phyloP scores from a whole-genome alignment of 768 basidiomycete genomes.

The Mycena rebaudengoi region DNA sequence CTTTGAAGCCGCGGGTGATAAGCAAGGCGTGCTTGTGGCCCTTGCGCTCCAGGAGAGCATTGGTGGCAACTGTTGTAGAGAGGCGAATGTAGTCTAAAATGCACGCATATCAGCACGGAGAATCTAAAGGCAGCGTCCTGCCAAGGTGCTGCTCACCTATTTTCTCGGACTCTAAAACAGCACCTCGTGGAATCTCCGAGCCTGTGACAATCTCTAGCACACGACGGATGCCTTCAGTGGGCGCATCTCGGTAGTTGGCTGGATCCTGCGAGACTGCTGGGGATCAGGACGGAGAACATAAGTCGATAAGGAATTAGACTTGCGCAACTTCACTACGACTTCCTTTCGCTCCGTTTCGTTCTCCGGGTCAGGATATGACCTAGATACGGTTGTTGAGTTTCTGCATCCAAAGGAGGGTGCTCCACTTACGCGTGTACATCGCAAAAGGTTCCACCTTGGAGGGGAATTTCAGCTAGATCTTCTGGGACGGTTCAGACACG shows the following conservation, averaged over 20 bases:
- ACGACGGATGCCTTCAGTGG: constrained; percentile 92
- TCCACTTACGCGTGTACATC: constrained; percentile 81
- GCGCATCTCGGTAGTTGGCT: constrained; percentile 88
- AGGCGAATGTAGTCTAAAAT: constrained; percentile 85
- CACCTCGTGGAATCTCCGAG: constrained; percentile 70
- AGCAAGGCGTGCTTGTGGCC: constrained; percentile 91
- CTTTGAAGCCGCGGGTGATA: constrained; percentile 92
- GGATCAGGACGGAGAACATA: neutral
- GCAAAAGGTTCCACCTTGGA: constrained; percentile 82
- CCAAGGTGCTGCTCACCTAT: constrained; percentile 69
- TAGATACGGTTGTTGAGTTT: constrained; percentile 36
- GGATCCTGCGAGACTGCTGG: constrained; percentile 86
- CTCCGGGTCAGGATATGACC: constrained; percentile 80
- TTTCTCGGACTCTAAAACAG: constrained; percentile 76
- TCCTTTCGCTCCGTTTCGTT: constrained; percentile 71
- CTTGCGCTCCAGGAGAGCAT: constrained; percentile 93
- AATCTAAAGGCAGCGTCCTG: neutral
- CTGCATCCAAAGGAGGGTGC: neutral
- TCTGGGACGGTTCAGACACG: neutral
- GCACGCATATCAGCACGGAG: constrained; percentile 4
- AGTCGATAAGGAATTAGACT: constrained; percentile 36
- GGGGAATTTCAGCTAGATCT: neutral
- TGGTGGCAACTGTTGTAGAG: constrained; percentile 96
- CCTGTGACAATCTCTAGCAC: constrained; percentile 83
- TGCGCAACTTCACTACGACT: constrained; percentile 89